Evolutionary conservation across 345 rosid species (phyloP), one percentile per base, ranked within the genome.

Genomic region (Diplotaxis tenuifolia): DNA sequence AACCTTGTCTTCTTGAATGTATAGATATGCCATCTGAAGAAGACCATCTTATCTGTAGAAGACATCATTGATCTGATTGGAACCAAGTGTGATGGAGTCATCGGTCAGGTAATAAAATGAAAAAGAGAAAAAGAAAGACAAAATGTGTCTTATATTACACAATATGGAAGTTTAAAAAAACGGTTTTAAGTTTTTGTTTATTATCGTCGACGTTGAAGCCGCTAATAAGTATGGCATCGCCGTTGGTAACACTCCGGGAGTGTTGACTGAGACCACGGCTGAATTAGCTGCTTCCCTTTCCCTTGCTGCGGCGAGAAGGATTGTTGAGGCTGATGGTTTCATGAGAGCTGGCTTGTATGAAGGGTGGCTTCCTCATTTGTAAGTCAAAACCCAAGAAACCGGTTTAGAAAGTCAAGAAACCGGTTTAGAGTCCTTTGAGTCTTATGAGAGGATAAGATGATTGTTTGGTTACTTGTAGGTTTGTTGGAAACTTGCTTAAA

Each of bases 361-460:
- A 42, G 99, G 96, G 81, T 95, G 99, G 99, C 99, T 93, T 80
- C 98, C 98, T 70, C 75, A 90, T 80, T 78, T 93, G 98, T 85
- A 79, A 15, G 50, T n/a, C 18, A n/a, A 25, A n/a, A 45, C n/a
- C 0, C 47, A 40, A 40, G 47, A 40, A 40, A 40, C 47, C 47
- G 47, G 47, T 40, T 40, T 40, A 38, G 3, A n/a, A n/a, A 36
- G 9, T 34, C 42, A 63, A 65, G 16, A 45, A 45, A 23, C 29
- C 66, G 18, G 29, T 62, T 62, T 34, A 7, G 8, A 63, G 52
- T 18, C 52, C 7, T 29, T 16, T 21, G 42, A 59, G 64, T 36
- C 2, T 14, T 28, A 38, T 59, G 14, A 28, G 22, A 54, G 4
- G 64, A 38, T 56, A 21, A 53, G 10, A 5, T 1, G 2, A 7